These are phyloP conservation scores for Lichenothelia convexa DNA, from an alignment of 495 filamentous ascomycete species.

Conservation along the genomic window DNA sequence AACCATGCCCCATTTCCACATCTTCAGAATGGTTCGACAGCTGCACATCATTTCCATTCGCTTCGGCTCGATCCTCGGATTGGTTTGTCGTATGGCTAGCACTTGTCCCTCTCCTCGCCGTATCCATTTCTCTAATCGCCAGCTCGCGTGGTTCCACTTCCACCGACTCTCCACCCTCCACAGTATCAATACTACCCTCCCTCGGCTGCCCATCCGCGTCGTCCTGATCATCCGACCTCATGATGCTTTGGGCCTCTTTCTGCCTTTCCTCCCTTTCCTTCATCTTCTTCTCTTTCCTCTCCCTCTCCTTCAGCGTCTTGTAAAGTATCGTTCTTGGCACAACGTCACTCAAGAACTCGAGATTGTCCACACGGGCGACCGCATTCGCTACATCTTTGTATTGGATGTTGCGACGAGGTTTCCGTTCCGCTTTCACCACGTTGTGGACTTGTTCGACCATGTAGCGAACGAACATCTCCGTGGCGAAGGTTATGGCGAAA, in stretches of 20 bases:
- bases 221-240: constrained; percentile 2
- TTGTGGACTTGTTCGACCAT: constrained; percentile 70
- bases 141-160: no score
- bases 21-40: no score
- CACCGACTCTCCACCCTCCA: no score
- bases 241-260: neutral
- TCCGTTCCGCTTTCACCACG: constrained; percentile 74
- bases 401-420: constrained; percentile 84
- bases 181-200: no score
- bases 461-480: constrained; percentile 93
- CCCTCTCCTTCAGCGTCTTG: constrained; percentile 51
- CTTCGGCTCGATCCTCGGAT: no score
- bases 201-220: no score
- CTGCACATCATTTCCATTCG: no score
- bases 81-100: no score
- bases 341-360: constrained; percentile 86
- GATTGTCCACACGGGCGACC: constrained; percentile 74
- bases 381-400: constrained; percentile 90
- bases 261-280: constrained; percentile 2
- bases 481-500: constrained; percentile 85
- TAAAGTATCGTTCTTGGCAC: constrained; percentile 70
- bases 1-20: no score
- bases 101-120: no score
- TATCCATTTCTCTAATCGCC: no score
- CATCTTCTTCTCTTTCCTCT: constrained; percentile 1